Percentiles rank a stretch among this genome's conserved stretches.
These are phyloP conservation scores for Saturnispora serradocipensis DNA, from an alignment of 805 yeast genomes.

Conservation along the genomic window DNA sequence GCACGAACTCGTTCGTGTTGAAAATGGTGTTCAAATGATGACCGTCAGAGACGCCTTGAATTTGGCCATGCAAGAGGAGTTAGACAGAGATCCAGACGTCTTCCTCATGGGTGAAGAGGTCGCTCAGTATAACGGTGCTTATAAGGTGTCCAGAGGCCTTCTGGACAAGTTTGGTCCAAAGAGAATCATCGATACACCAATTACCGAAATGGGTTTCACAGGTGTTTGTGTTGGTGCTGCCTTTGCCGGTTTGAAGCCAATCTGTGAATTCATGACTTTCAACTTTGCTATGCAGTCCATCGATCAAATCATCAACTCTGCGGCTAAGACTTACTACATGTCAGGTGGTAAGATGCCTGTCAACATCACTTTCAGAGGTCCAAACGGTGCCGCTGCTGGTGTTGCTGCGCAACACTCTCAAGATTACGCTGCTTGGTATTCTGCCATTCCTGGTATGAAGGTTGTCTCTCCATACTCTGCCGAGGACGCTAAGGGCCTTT, in stretches of 20 bases:
- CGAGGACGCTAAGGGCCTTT: constrained; percentile 90
- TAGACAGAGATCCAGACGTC: constrained; percentile 90
- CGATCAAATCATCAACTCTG: constrained; percentile 96
- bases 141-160: constrained; percentile 91
- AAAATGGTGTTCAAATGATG: constrained; percentile 34
- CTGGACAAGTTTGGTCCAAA: constrained; percentile 92
- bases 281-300: constrained; percentile 99
- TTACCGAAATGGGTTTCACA: constrained; percentile 98
- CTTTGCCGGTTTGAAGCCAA: constrained; percentile 91
- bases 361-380: constrained; percentile 97
- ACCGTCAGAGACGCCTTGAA: constrained; percentile 97
- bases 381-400: constrained; percentile 99
- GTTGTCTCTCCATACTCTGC: constrained; percentile 93
- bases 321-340: constrained; percentile 98
- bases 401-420: constrained; percentile 99
- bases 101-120: constrained; percentile 98
- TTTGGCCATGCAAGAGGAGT: constrained; percentile 91
- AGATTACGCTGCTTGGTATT: constrained; percentile 97
- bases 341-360: constrained; percentile 98
- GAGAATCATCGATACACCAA: constrained; percentile 92
- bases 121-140: constrained; percentile 98
- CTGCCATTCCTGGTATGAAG: constrained; percentile 95
- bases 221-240: constrained; percentile 95
- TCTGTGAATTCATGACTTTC: constrained; percentile 98
- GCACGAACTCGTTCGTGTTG: constrained; percentile 11